These are phyloP conservation scores for Lentinula sp. DNA, from an alignment of 768 basidiomycete species.

Conservation along the genomic window DNA sequence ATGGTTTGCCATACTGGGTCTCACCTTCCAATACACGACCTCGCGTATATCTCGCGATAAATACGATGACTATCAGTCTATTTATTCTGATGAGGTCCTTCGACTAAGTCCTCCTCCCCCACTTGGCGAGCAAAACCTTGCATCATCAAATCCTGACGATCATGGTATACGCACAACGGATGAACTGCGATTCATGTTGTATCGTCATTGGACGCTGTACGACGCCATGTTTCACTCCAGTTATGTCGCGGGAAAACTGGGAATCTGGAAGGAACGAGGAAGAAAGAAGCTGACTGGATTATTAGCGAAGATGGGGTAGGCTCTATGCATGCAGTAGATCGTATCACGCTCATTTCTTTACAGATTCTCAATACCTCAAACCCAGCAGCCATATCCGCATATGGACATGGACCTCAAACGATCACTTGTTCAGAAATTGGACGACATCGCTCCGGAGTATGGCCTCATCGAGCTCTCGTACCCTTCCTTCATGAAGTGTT, in stretches of 20 bases:
- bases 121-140: conserved; percentile 33
- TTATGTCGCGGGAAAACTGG: conserved; percentile 91
- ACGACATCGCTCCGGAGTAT: conserved; percentile 89
- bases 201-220: conserved; percentile 96
- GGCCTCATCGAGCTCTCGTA: conserved; percentile 91
- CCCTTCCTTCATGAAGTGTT: conserved; percentile 89
- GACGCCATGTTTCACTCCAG: conserved; percentile 98
- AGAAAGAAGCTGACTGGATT: conserved; percentile 84
- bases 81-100: conserved; percentile 89
- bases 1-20: conserved; percentile 93
- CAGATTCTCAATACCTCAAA: conserved; percentile 91
- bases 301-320: conserved; percentile 96
- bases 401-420: conserved; percentile 96
- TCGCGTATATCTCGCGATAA: conserved; percentile 80
- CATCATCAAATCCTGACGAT: conserved; percentile 76
- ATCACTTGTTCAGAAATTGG: conserved; percentile 71
- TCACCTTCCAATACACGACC: conserved; percentile 89
- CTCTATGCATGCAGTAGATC: background rate
- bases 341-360: background rate
- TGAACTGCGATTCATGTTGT: conserved; percentile 90
- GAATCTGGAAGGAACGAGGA: conserved; percentile 95
- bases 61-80: conserved; percentile 76
- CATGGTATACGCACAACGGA: conserved; percentile 74
- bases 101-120: conserved; percentile 72
- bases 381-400: conserved; percentile 88